Percentiles rank a stretch among this genome's conserved stretches.
These are phyloP conservation scores for Candida arabinofermentans DNA, from an alignment of 805 yeast genomes.

Conservation along the genomic window DNA sequence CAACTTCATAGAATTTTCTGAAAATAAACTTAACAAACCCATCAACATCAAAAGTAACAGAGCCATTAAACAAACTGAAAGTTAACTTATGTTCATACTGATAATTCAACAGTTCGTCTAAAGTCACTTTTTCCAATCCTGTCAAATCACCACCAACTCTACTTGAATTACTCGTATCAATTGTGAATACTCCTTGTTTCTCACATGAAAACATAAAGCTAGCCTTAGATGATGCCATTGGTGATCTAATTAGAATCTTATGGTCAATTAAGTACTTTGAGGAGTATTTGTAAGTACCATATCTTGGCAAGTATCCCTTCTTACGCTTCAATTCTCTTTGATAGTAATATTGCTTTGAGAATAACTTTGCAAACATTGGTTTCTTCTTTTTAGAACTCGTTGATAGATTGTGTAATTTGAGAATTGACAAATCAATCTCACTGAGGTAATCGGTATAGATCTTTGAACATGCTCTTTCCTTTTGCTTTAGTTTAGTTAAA, in stretches of 20 bases:
- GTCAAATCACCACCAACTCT: slow-evolving; percentile 7
- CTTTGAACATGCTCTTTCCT: slow-evolving; percentile 41
- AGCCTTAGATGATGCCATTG: slow-evolving; percentile 53
- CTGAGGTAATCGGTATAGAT: slow-evolving; percentile 43
- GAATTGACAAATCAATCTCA: slow-evolving; percentile 43
- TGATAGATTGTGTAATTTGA: slow-evolving; percentile 41
- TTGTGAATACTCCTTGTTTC: slow-evolving; percentile 61
- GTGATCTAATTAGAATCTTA: slow-evolving; percentile 56
- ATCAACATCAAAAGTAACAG: slow-evolving; percentile 66
- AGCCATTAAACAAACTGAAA: slow-evolving; percentile 59
- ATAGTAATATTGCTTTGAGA: slow-evolving; percentile 73
- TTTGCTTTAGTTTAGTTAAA: slow-evolving; percentile 39
- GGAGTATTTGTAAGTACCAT: slow-evolving; percentile 75
- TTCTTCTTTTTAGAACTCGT: slow-evolving; percentile 37
- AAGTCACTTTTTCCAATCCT: slow-evolving; percentile 50
- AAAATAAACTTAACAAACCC: slow-evolving; percentile 66
- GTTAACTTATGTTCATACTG: slow-evolving; percentile 65
- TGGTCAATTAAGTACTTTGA: slow-evolving; percentile 72
- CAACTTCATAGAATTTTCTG: slow-evolving; percentile 62
- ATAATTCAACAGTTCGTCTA: slow-evolving; percentile 66
- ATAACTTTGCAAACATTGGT: slow-evolving; percentile 34
- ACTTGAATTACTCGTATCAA: slow-evolving; percentile 66
- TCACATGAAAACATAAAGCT: slow-evolving; percentile 75
- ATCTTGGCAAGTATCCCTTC: slow-evolving; percentile 63
- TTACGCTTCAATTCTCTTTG: slow-evolving; percentile 65